Conservation (phyloP, 768 basidiomycete genomes). For the Suillus occidentalis region DNA sequence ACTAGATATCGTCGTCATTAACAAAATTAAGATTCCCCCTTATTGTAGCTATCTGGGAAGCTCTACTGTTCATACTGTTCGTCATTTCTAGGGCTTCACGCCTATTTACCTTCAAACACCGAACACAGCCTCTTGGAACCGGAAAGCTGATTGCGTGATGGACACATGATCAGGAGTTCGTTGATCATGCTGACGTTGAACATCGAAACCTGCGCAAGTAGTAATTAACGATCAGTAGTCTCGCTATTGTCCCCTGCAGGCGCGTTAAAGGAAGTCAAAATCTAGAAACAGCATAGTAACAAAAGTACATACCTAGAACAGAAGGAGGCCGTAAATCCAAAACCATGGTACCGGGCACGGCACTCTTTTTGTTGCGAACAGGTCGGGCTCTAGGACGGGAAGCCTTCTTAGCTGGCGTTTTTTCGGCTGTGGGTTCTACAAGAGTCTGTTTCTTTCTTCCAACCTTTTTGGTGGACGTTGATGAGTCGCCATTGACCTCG, state of each 20-base stretch:
- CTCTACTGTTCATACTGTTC: neutral
- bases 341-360: neutral
- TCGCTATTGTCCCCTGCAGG: neutral
- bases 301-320: neutral
- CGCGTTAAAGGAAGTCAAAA: neutral
- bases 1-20: too few relatives aligned
- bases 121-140: neutral
- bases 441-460: neutral
- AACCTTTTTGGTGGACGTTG: neutral
- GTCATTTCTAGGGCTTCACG: neutral
- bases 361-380: neutral
- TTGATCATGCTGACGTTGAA: neutral
- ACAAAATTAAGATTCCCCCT: neutral
- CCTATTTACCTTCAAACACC: neutral
- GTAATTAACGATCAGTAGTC: neutral
- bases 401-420: neutral
- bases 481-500: neutral
- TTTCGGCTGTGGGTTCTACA: neutral
- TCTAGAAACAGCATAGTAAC: too few relatives aligned
- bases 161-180: neutral
- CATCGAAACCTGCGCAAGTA: neutral
- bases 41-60: neutral
- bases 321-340: neutral
- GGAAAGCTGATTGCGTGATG: neutral
- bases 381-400: slow-evolving; percentile 1